These are phyloP conservation scores for Glonium stellatum DNA, from an alignment of 495 filamentous ascomycete species.

Conservation along the genomic window DNA sequence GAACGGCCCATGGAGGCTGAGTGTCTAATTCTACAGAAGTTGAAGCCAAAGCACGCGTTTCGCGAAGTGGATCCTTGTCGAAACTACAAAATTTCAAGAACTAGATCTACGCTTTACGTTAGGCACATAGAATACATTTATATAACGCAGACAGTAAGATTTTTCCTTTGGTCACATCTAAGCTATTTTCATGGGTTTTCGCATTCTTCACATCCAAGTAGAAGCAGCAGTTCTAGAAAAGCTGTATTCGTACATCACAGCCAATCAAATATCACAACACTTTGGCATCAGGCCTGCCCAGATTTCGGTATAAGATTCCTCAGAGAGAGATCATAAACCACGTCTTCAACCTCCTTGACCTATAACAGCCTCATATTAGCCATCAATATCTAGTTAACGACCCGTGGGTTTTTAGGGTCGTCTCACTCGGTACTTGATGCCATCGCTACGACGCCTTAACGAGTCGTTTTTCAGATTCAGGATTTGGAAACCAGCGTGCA, in stretches of 20 bases:
- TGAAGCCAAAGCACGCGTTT: too few relatives aligned
- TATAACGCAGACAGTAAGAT: too few relatives aligned
- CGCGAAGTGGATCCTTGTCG: too few relatives aligned
- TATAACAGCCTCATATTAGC: constrained; percentile 26
- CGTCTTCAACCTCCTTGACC: constrained; percentile 95
- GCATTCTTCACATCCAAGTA: neutral
- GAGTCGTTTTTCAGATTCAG: constrained; percentile 95
- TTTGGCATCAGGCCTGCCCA: neutral
- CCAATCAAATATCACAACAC: neutral
- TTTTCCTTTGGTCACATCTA: too few relatives aligned
- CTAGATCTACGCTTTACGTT: too few relatives aligned
- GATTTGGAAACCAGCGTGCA: constrained; percentile 92
- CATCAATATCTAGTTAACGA: neutral
- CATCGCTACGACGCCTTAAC: constrained; percentile 78
- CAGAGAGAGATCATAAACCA: constrained; percentile 88
- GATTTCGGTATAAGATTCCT: constrained; percentile 65
- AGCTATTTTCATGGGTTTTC: neutral
- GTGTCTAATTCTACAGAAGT: neutral
- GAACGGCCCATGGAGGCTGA: neutral
- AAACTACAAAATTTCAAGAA: too few relatives aligned
- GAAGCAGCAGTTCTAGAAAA: too few relatives aligned
- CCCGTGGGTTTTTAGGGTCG: neutral
- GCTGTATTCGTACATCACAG: neutral
- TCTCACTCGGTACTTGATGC: constrained; percentile 84
- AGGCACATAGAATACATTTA: too few relatives aligned